phyloP scores from a whole-genome alignment of 106 monocot genomes.

The Dendrobium nobile region DNA sequence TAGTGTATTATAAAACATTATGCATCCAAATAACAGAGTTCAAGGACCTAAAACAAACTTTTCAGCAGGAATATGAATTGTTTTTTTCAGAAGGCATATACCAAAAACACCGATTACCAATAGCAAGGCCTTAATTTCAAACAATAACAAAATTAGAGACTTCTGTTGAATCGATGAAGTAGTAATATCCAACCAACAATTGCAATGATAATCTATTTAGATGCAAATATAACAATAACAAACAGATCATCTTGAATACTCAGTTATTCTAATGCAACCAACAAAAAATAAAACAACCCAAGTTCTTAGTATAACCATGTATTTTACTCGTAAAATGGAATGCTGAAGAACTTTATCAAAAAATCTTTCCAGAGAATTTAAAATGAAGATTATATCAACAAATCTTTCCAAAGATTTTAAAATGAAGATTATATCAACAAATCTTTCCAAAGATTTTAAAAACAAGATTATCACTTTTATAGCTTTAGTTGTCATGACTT shows the following conservation, averaged over 20 bases:
- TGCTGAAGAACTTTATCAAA: background rate
- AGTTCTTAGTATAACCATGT: background rate
- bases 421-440: background rate
- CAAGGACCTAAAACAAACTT: background rate
- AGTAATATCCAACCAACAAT: background rate
- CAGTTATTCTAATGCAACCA: background rate
- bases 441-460: background rate
- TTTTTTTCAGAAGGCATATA: too few relatives aligned
- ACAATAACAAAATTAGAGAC: background rate
- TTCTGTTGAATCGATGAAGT: background rate
- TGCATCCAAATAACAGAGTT: constrained; percentile 1
- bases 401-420: too few relatives aligned
- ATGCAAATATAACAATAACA: constrained; percentile 3
- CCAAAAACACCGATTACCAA: background rate
- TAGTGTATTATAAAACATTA: background rate
- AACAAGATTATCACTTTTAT: too few relatives aligned
- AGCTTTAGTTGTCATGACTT: background rate
- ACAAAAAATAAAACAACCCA: background rate
- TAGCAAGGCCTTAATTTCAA: background rate
- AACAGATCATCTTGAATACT: background rate
- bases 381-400: background rate
- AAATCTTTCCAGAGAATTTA: too few relatives aligned
- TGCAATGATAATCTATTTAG: background rate
- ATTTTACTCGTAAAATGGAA: background rate
- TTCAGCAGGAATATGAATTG: background rate